Evolutionary conservation across 139 green algal genomes (phyloP).

Genomic region (Tetradesmus lagerheimii): DNA sequence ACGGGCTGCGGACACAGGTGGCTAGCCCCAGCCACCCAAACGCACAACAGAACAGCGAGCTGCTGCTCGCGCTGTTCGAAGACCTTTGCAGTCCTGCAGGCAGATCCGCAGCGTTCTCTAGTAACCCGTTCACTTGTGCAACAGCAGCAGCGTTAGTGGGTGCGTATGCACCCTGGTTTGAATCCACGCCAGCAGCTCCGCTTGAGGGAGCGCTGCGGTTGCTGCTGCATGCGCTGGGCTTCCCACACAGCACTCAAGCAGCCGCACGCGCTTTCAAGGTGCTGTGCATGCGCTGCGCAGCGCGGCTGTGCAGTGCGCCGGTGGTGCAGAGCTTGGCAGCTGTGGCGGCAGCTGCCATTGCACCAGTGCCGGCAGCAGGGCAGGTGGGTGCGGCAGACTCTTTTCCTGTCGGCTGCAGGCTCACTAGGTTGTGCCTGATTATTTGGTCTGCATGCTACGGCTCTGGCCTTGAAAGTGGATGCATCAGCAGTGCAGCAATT

Average conservation of each 20-base stretch:
- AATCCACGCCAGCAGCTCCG: conserved; percentile 1
- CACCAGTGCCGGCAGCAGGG: conserved; percentile 37
- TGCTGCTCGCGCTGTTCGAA: conserved; percentile 56
- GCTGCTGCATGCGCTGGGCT: conserved; percentile 52
- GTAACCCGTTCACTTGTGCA: conserved; percentile 43
- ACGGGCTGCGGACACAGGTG: neutral
- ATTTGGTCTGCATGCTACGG: too few relatives aligned
- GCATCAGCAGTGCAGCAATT: too few relatives aligned
- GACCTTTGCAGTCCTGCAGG: conserved; percentile 54
- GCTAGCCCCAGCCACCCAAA: neutral
- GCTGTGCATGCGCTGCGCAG: conserved; percentile 69
- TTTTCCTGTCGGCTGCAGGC: neutral
- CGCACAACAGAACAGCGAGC: conserved; percentile 18
- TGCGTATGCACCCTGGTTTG: conserved; percentile 75
- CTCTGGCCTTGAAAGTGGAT: too few relatives aligned
- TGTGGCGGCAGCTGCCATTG: conserved; percentile 38
- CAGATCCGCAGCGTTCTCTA: conserved; percentile 13
- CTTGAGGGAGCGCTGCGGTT: conserved; percentile 46
- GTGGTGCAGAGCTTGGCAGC: conserved; percentile 9
- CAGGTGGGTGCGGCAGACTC: neutral
- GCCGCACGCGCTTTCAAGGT: conserved; percentile 63
- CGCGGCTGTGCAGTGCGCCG: neutral
- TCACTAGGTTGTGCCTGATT: too few relatives aligned
- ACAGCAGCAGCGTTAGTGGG: conserved; percentile 57
- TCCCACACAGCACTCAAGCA: neutral